These are phyloP conservation scores for Saitoella complicata DNA, from an alignment of 805 yeast genomes.

Conservation along the genomic window DNA sequence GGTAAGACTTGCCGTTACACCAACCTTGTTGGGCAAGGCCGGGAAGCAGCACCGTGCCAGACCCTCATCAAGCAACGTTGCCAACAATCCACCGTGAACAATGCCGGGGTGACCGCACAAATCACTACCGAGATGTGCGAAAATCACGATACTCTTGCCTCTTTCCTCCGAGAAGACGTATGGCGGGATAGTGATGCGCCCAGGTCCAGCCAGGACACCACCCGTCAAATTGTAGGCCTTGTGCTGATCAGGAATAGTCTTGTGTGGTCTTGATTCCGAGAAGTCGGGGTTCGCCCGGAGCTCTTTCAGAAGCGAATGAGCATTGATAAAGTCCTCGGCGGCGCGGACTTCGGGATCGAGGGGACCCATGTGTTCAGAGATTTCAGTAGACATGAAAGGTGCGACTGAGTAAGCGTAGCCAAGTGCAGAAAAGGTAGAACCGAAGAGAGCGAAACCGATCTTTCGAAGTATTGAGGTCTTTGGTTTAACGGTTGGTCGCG, in stretches of 20 bases:
- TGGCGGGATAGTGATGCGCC: conserved; percentile 66
- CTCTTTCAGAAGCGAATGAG: conserved; percentile 14
- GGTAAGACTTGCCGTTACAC: conserved; percentile 71
- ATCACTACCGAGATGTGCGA: conserved; percentile 54
- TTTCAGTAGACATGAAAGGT: too few species aligned
- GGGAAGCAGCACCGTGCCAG: conserved; percentile 78
- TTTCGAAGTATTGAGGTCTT: too few species aligned
- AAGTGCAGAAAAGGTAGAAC: too few species aligned
- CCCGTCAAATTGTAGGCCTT: conserved; percentile 24
- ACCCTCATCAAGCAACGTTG: conserved; percentile 74
- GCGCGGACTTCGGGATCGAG: not conserved
- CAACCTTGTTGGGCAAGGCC: conserved; percentile 58
- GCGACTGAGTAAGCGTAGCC: too few species aligned
- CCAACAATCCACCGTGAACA: conserved; percentile 74
- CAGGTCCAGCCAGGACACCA: conserved; percentile 50
- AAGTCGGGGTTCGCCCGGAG: conserved; percentile 14
- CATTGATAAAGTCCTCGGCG: conserved; percentile 6
- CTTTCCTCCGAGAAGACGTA: conserved; percentile 42
- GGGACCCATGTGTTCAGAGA: too few species aligned
- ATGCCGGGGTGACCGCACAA: conserved; percentile 54
- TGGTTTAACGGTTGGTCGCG: too few species aligned
- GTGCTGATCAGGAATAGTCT: conserved; percentile 14
- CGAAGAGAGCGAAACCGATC: too few species aligned
- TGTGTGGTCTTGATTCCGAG: conserved; percentile 17
- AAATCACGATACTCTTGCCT: conserved; percentile 34